Evolutionary conservation across 2,329 filamentous ascomycete genomes (phyloP), one percentile per base, ranked within the genome.

Genomic region (Aspergillus sp.): DNA sequence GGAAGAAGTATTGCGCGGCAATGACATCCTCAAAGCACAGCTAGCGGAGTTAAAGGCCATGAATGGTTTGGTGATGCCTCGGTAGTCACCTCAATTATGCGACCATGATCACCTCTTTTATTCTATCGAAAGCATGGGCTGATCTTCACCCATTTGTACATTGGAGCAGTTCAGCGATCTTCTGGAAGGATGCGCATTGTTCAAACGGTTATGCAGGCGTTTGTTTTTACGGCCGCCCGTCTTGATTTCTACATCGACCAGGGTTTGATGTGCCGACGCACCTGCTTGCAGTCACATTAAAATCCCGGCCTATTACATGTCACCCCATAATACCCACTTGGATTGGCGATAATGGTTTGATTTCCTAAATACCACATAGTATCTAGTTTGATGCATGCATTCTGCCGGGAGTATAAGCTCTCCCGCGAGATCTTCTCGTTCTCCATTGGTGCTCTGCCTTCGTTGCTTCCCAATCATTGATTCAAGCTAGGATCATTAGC

Each of bases 1-100:
- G n/a, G 87, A 93, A 64, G 85, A 89, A 15, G 72, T 96, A 19
- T 75, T 92, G 12, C 78, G 82, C 41, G 91, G 88, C 4, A 96
- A 96, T 70, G 80, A 87, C 58, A 73, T 79, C 25, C 74, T 92
- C 56, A 79, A 80, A 59, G 74, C 72, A n/a, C 83, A 85, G 73
- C 73, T 89, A 49, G 78, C 78, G n/a, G 74, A 80, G 43, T 68
- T 84, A 57, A 81, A 78, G 60, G 58, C 69, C 38, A 70, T 75
- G 61, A 75, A 76, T 57, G 74, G 72, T 10, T 66, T 74, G 39
- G 67, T 73, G 23, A 77, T 76, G 66, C 73, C 74, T 48, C 70
- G 72, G 67, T 77, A 60, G 73, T 50, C 51, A 54, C 30, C 45
- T 36, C 39, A 30, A 36, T n/a, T 69, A 69, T 38, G 66, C 59